Percentiles rank a stretch among this genome's conserved stretches.
Conservation (phyloP, 352 stramenopile genomes). For the Globisporangium emineosum region DNA sequence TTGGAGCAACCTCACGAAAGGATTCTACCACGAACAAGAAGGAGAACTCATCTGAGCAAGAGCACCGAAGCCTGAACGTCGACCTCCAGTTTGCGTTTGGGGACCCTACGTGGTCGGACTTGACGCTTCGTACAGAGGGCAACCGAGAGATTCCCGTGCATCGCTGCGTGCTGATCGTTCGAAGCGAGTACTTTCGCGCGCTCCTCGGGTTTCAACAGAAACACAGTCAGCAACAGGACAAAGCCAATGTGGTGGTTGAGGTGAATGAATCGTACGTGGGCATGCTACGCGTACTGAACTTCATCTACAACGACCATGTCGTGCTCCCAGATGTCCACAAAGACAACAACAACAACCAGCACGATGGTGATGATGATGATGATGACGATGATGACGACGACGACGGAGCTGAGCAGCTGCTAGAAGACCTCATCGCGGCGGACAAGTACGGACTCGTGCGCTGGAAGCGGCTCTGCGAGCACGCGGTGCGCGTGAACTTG, state of each 20-base stretch:
- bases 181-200: constrained; percentile 71
- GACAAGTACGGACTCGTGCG: constrained; percentile 73
- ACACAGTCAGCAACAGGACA: background rate
- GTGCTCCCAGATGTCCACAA: constrained; percentile 8
- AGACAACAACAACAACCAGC: background rate
- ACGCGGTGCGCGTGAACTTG: constrained; percentile 35
- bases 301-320: constrained; percentile 70
- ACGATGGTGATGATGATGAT: background rate
- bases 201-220: constrained; percentile 38
- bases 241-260: constrained; percentile 20
- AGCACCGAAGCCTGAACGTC: constrained; percentile 25
- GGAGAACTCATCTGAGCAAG: constrained; percentile 2
- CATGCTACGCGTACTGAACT: constrained; percentile 59
- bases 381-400: constrained; percentile 2
- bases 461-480: constrained; percentile 67
- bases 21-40: constrained; percentile 3
- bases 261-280: constrained; percentile 54
- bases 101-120: constrained; percentile 47
- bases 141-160: constrained; percentile 40
- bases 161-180: constrained; percentile 53
- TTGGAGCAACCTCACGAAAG: too few species aligned
- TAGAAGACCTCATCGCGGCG: constrained; percentile 72
- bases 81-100: constrained; percentile 52
- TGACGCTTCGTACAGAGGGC: constrained; percentile 47
- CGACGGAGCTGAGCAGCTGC: constrained; percentile 32